Conservation (phyloP, 441 rosid genomes). For the Gossypium schwendimanii region DNA sequence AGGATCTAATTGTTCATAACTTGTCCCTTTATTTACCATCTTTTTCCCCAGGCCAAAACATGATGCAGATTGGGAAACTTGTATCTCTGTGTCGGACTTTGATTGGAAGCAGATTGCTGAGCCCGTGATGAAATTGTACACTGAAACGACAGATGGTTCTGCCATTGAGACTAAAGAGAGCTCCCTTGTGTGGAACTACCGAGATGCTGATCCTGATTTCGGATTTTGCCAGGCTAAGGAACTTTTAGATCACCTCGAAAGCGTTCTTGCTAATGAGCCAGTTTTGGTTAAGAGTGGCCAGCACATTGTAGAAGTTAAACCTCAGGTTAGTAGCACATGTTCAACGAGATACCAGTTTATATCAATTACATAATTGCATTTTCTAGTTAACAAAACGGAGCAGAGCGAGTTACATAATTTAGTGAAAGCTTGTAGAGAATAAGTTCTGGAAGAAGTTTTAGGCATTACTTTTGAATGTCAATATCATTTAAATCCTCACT, state of each 20-base stretch:
- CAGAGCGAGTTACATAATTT: neutral
- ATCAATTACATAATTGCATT: neutral
- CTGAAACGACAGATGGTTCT: constrained; percentile 93
- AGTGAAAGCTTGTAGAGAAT: neutral
- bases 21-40: neutral
- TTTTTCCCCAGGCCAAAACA: constrained; percentile 41
- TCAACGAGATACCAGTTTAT: neutral
- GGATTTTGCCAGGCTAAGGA: constrained; percentile 95
- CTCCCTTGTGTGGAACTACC: constrained; percentile 75
- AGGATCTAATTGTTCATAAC: neutral
- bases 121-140: constrained; percentile 81
- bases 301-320: constrained; percentile 82
- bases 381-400: neutral
- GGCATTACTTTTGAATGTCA: neutral
- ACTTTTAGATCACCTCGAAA: constrained; percentile 82
- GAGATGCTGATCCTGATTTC: constrained; percentile 79
- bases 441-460: neutral
- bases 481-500: neutral
- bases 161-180: constrained; percentile 80
- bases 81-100: constrained; percentile 47
- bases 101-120: constrained; percentile 89
- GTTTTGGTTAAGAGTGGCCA: constrained; percentile 83
- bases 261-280: constrained; percentile 81
- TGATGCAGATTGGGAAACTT: constrained; percentile 65
- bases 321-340: constrained; percentile 50